Evolutionary conservation across 768 basidiomycete species (phyloP), one percentile per base, ranked within the genome.

Genomic region (Mycena alexandri): DNA sequence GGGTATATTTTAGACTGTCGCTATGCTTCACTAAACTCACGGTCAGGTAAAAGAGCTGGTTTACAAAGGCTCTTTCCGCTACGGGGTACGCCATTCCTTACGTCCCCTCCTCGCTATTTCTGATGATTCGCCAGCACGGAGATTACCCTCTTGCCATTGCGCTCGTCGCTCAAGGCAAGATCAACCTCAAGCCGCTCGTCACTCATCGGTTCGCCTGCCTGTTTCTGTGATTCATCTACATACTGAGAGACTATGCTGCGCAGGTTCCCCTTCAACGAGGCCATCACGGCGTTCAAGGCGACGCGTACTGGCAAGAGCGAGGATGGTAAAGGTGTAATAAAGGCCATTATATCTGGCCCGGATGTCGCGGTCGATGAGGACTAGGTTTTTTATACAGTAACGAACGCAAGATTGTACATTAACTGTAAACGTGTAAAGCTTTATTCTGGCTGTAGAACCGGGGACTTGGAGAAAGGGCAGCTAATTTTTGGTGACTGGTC

Each of bases 61-160:
- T 62, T 83, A 95, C 78, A 93, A 91, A 73, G 95, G 96, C 42
- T 94, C 93, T n/a, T 98, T 98, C 91, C 90, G 96, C 72, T 96
- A 93, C 73, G 92, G 89, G 17, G 89, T 93, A 77, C 63, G 87
- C 81, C 13, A 0, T 65, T 47, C 11, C 43, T 42, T 1, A 60
- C 46, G 29, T 36, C 25, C 50, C 51, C 21, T 59, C n/a, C 50
- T 7, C 59, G 25, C 63, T 25, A 21, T 29, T 38, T n/a, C n/a
- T 34, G 44, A 66, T 22, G 41, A 56, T 59, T 17, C 36, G 47
- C 42, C 61, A 93, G 91, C 89, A 94, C 46, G 95, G 94, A 14
- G 91, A 92, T 76, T 98, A 97, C 77, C 87, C 87, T 25, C 85
- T 94, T 65, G 92, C 95, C 17, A 93, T 99, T 72, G 88, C 91